phyloP scores from a whole-genome alignment of 1,139 yeast genomes.

The Geotrichum fermentans region DNA sequence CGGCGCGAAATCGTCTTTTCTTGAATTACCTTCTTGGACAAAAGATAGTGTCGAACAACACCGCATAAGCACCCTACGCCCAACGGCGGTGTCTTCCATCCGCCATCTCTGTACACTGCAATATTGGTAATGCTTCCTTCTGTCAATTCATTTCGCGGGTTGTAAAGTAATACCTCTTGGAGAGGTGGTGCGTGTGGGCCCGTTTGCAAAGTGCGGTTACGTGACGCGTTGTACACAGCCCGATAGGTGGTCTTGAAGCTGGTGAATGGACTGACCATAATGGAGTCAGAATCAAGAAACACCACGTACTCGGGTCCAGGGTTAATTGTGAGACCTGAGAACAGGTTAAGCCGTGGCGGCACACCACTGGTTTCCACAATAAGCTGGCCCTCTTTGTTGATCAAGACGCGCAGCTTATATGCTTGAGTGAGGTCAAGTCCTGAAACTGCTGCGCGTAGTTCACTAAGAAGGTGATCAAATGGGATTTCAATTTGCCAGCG shows the following conservation, averaged over 20 bases:
- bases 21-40: constrained; percentile 50
- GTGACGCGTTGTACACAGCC: constrained; percentile 55
- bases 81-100: constrained; percentile 77
- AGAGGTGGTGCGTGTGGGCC: constrained; percentile 21
- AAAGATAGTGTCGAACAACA: constrained; percentile 62
- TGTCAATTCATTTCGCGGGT: constrained; percentile 55
- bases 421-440: constrained; percentile 35
- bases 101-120: constrained; percentile 53
- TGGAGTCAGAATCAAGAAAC: constrained; percentile 53
- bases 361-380: constrained; percentile 49
- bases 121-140: constrained; percentile 86
- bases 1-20: constrained; percentile 49
- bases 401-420: constrained; percentile 57
- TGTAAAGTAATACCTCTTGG: constrained; percentile 69
- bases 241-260: constrained; percentile 84
- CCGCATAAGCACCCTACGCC: constrained; percentile 84
- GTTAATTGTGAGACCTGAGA: constrained; percentile 42
- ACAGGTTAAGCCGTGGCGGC: constrained; percentile 39
- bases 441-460: constrained; percentile 23
- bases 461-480: constrained; percentile 42
- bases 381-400: constrained; percentile 47
- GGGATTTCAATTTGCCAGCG: constrained; percentile 46
- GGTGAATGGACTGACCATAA: constrained; percentile 67
- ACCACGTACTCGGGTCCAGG: constrained; percentile 50
- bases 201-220: constrained; percentile 43